phyloP scores from a whole-genome alignment of 805 yeast species.

The Alloascoidea hylecoeti region DNA sequence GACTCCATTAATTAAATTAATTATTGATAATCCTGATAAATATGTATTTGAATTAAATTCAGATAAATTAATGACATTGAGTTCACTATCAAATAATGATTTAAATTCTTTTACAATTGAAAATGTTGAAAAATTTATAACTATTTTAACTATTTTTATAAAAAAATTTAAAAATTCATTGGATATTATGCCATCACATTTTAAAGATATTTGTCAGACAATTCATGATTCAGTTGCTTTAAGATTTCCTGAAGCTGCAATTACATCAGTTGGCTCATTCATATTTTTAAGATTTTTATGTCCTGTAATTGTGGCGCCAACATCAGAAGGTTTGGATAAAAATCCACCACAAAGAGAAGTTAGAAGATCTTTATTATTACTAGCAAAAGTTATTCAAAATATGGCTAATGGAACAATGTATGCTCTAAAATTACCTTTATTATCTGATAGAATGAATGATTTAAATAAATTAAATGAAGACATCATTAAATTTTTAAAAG shows the following conservation, averaged over 20 bases:
- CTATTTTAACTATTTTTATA: no score
- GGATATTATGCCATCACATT: constrained; percentile 41
- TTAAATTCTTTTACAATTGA: no score
- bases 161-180: constrained; percentile 8
- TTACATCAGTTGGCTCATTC: constrained; percentile 71
- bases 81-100: no score
- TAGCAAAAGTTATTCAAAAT: constrained; percentile 15
- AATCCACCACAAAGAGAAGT: constrained; percentile 8
- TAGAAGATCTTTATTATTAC: constrained; percentile 10
- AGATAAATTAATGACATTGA: no score
- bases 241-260: constrained; percentile 32
- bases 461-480: constrained; percentile 10
- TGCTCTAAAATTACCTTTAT: not conserved
- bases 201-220: constrained; percentile 46
- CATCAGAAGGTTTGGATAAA: constrained; percentile 21
- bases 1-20: constrained; percentile 39
- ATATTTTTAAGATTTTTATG: constrained; percentile 60
- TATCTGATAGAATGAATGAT: constrained; percentile 18
- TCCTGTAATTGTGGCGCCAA: constrained; percentile 79
- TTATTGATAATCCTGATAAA: constrained; percentile 30
- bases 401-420: constrained; percentile 12
- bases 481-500: not conserved
- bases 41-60: constrained; percentile 36
- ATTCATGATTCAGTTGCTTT: constrained; percentile 40
- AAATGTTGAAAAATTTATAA: no score